Conservation (phyloP, 2,329 filamentous ascomycete species). For the Trichophyton schoenleinii region DNA sequence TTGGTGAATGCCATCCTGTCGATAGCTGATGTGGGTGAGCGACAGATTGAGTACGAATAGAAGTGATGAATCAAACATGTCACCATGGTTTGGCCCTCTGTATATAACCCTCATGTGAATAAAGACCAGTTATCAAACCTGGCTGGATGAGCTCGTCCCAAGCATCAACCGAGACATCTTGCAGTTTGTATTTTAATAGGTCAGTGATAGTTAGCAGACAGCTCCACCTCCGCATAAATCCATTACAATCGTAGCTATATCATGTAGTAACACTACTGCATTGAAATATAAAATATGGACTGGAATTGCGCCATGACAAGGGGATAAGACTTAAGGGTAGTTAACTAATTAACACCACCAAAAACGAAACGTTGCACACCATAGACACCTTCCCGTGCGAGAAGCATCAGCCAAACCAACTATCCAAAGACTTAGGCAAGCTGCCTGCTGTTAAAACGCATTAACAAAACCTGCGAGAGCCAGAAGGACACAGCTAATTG, state of each 20-base stretch:
- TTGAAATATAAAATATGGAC: neutral
- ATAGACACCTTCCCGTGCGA: neutral
- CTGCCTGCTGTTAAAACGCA: neutral
- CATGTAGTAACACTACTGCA: neutral
- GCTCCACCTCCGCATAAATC: too few species aligned
- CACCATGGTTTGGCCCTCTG: neutral
- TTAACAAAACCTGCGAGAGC: neutral
- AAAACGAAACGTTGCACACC: neutral
- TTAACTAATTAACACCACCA: neutral
- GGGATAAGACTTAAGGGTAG: neutral
- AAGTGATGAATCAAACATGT: neutral
- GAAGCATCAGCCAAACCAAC: neutral
- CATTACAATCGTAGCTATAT: neutral
- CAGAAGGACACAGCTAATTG: neutral
- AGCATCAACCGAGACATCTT: too few species aligned
- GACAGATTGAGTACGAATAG: slow-evolving; percentile 1
- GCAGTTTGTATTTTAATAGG: too few species aligned
- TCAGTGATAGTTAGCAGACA: too few species aligned
- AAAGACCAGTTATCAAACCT: too few species aligned
- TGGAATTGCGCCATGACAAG: neutral
- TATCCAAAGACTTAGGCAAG: neutral
- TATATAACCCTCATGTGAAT: neutral
- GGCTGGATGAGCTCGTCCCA: too few species aligned
- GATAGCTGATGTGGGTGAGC: slow-evolving; percentile 6
- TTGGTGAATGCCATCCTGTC: slow-evolving; percentile 4